Base-by-base conservation (phyloP, 257 asterid genomes). In the Fraxinus pennsylvanica region DNA sequence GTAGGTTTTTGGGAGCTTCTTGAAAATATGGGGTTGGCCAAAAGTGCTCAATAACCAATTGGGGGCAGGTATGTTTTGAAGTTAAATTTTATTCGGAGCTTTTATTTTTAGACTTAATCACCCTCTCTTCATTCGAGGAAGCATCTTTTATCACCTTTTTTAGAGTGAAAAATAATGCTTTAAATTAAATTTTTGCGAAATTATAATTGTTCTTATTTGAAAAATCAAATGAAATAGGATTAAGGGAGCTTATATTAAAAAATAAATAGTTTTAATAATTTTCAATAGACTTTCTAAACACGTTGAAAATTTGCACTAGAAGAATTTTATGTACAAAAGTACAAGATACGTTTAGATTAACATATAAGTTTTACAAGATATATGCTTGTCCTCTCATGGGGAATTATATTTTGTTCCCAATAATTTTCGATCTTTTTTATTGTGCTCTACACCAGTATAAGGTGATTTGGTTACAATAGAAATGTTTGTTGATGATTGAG, bases 21-120 rank as follows among this genome's bases (percentile, higher is more conserved):
- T 77, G 45, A 69, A 21, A 69, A 69, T 38, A 52, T 45, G 75
- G 75, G 14, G 57, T 35, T 43, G 50, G 78, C 65, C 68, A 65
- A 82, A 54, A 74, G 81, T 76, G 57, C 57, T 39, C 43, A 25
- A 19, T n/a, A 74, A 32, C 84, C 84, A 81, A 81, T 82, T 82
- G 30, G 61, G 43, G 43, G 2, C 63, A 68, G 29, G 5, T 21
- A 59, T 59, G 30, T 6, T 52, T 52, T 52, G 4, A 52, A 19
- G 52, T 45, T 52, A 3, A 52, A 14, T 0, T 50, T 4, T 1
- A 1, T 50, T 50, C 5, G 15, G 3, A 43, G 15, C 3, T 43
- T 43, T 43, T 43, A 43, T 10, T 43, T 43, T 43, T 43, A 1
- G 10, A 38, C 41, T 38, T 38, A 38, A 38, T 1, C 10, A 7